A percentile compares a stretch with the other conserved stretches of the same genome.
These are phyloP conservation scores for Aspergillus ustus DNA, from an alignment of 2,329 filamentous ascomycete species.

Conservation along the genomic window DNA sequence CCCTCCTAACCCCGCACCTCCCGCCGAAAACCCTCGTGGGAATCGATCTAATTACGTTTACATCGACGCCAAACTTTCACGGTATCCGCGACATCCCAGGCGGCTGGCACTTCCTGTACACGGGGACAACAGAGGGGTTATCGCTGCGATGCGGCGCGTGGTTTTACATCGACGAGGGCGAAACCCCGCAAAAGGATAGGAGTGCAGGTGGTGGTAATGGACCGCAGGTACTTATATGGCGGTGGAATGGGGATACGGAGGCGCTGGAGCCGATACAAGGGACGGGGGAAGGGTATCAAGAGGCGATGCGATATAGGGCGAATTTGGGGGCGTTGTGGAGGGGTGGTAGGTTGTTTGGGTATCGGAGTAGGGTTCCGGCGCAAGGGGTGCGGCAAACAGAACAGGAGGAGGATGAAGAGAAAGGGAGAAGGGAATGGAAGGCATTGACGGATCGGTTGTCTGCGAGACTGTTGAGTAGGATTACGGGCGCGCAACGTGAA, in stretches of 20 bases:
- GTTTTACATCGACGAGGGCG: conserved; percentile 56
- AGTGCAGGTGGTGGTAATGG: not conserved
- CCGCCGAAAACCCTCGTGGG: conserved; percentile 56
- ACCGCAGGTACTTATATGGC: conserved; percentile 57
- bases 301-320: conserved; percentile 57
- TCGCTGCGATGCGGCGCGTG: conserved; percentile 67
- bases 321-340: conserved; percentile 63
- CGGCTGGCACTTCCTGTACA: conserved; percentile 67
- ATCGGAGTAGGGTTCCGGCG: conserved; percentile 41
- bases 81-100: conserved; percentile 63
- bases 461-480: conserved; percentile 53
- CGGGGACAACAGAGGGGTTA: conserved; percentile 60
- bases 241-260: conserved; percentile 55
- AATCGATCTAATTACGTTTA: conserved; percentile 63
- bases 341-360: conserved; percentile 50
- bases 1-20: conserved; percentile 50
- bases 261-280: conserved; percentile 37
- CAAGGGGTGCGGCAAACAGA: conserved; percentile 12
- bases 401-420: conserved; percentile 35
- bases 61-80: conserved; percentile 63
- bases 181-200: not conserved
- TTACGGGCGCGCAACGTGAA: conserved; percentile 47
- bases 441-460: conserved; percentile 57
- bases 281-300: conserved; percentile 47
- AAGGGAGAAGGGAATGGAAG: conserved; percentile 59